Evolutionary conservation across 495 filamentous ascomycete species (phyloP), one percentile per base, ranked within the genome.

Genomic region (Neurospora intermedia): DNA sequence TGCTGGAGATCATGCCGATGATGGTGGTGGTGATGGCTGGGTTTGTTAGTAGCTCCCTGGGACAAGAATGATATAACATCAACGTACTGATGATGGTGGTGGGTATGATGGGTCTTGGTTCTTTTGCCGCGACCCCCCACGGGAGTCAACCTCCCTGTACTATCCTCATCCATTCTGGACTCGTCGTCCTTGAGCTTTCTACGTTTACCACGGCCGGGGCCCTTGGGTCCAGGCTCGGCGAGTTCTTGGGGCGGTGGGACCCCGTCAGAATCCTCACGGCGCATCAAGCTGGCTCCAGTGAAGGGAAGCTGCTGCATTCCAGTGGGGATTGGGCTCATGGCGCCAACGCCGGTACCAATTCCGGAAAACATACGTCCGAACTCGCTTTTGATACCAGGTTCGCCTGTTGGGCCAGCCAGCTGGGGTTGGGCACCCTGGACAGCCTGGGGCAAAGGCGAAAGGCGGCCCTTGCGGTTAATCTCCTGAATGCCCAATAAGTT

Each of bases 331-430:
- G 84, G 84, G 75, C 85, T 85, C 59, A 88, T 86, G 62, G 87
- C 89, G 40, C 92, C 90, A 7, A 94, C 90, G 54, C 94, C 94
- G 81, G 91, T 94, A 46, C 94, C 94, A 76, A 97, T 91, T 23
- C 94, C 94, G 4, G 92, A 91, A 82, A 97, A 97, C 83, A 97
- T 95, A 41, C 92, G 88, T 10, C 93, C 93, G 78, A 97, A 92
- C 77, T 97, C 94, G 79, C 90, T 94, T 85, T 97, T 97, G 77
- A 97, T 94, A 11, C 89, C 89, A 0, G 94, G 90, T 76, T 96
- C 93, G 7, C 89, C 91, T 31, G 89, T 88, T 3, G 92, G 91
- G 16, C 91, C 91, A 43, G 90, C 85, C 43, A 89, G 86, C 75
- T 92, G 91, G 41, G 90, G 91, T 82, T 96, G 93, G 7, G 93